phyloP scores from a whole-genome alignment of 352 stramenopile species.

The Pythium vanterpoolii region DNA sequence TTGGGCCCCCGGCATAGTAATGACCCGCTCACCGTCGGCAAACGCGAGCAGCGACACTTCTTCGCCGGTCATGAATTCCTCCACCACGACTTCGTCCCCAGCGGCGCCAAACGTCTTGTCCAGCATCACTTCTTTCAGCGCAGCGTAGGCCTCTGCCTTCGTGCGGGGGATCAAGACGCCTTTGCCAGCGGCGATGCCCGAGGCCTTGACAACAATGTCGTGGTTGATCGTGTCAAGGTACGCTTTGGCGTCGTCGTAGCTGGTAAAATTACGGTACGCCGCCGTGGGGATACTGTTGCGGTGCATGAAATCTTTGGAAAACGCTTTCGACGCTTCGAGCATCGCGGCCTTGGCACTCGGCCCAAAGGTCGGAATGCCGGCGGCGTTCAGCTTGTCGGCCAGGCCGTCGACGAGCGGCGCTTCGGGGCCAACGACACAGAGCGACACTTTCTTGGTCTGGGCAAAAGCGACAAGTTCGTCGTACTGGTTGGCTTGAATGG shows the following conservation, averaged over 20 bases:
- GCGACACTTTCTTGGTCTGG: slow-evolving; percentile 87
- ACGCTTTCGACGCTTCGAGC: slow-evolving; percentile 98
- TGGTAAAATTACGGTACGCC: slow-evolving; percentile 96
- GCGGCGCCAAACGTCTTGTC: slow-evolving; percentile 95
- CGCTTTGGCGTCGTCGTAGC: slow-evolving; percentile 83
- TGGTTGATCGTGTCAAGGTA: slow-evolving; percentile 94
- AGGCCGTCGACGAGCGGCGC: slow-evolving; percentile 95
- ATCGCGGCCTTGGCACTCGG: slow-evolving; percentile 93
- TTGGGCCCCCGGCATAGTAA: slow-evolving; percentile 96
- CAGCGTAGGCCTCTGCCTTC: slow-evolving; percentile 90
- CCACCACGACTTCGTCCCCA: slow-evolving; percentile 96
- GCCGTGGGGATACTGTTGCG: slow-evolving; percentile 97
- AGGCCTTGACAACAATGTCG: slow-evolving; percentile 98
- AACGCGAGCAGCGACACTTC: slow-evolving; percentile 98
- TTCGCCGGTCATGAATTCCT: slow-evolving; percentile 97
- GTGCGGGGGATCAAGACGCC: slow-evolving; percentile 96
- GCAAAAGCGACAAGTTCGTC: slow-evolving; percentile 77
- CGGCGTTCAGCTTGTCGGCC: slow-evolving; percentile 91
- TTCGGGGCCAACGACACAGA: slow-evolving; percentile 98
- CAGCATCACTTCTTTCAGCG: slow-evolving; percentile 97
- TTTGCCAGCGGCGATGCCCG: slow-evolving; percentile 99
- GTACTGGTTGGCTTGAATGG: slow-evolving; percentile 55
- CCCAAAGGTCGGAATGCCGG: slow-evolving; percentile 95
- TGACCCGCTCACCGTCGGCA: slow-evolving; percentile 94
- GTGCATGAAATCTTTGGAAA: slow-evolving; percentile 99